Conservation (phyloP, 192 early-diverging fungal genomes). For the Coemansia sp. region DNA sequence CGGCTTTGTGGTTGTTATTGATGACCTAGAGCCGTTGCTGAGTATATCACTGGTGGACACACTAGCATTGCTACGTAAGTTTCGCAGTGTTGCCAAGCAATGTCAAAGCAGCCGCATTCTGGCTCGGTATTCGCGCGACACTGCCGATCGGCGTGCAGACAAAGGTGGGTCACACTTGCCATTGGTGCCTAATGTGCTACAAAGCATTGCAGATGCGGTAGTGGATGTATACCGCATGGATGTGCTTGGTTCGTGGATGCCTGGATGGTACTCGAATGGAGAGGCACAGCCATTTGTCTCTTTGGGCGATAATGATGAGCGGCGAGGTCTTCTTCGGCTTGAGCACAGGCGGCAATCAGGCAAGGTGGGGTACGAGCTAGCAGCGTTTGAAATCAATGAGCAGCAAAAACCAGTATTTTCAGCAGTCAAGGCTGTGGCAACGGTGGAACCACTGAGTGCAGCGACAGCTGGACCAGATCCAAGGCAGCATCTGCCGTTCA, state of each 20-base stretch:
- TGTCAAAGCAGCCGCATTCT: constrained; percentile 20
- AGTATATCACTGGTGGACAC: constrained; percentile 21
- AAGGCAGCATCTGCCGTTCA: constrained; percentile 74
- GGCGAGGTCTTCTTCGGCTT: constrained; percentile 30
- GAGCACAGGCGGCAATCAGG: constrained; percentile 48
- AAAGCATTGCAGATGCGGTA: constrained; percentile 29
- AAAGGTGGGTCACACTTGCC: not conserved
- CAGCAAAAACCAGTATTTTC: constrained; percentile 23
- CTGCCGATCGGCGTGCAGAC: constrained; percentile 1
- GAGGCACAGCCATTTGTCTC: constrained; percentile 22
- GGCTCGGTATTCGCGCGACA: constrained; percentile 37
- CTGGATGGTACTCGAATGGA: constrained; percentile 52
- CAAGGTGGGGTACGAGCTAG: constrained; percentile 39
- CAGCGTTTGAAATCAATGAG: constrained; percentile 33
- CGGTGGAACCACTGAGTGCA: not conserved
- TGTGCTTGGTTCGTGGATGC: constrained; percentile 43
- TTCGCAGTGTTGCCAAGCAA: constrained; percentile 14
- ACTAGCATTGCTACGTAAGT: constrained; percentile 26
- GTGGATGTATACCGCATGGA: constrained; percentile 37
- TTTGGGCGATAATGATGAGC: constrained; percentile 26
- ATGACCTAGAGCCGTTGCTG: constrained; percentile 39
- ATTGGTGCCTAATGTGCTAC: constrained; percentile 6
- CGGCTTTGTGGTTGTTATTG: constrained; percentile 17
- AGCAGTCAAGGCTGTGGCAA: not conserved
- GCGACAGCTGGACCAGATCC: not conserved